Evolutionary conservation across 164 flowering plant species (phyloP), one percentile per base, ranked within the genome.

Genomic region (Platanus orientalis): DNA sequence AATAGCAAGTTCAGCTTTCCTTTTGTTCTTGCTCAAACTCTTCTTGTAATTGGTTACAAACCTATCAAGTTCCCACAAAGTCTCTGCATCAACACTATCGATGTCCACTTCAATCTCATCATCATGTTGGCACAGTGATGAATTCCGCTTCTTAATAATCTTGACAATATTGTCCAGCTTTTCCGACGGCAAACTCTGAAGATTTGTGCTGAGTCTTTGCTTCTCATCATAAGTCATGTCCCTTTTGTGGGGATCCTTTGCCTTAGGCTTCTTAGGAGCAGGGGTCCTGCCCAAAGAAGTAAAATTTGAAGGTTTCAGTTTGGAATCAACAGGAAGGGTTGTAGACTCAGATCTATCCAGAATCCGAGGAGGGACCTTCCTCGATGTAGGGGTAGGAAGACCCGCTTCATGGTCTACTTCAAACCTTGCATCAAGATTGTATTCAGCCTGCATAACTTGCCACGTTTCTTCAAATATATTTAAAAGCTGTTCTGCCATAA

Each of bases 71-170:
- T 91, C 97, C 97, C 96, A 87, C 26, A 89, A 76, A 17, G 96
- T 91, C 64, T 91, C 97, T 1, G 80, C 60, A 74, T 91, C 97
- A 63, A 88, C 86, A 75, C 79, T 80, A 34, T 84, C 96, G 29
- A 91, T 91, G 62, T 91, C 97, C 57, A 91, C 89, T 70, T 91
- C 97, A 74, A 91, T 84, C 74, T 89, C 97, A 68, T 87, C 92
- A 63, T 91, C 93, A 45, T 84, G 72, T 60, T 89, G 96, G 67
- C 54, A 69, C 17, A 91, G 83, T 7, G 78, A 75, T 23, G 87
- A 70, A 65, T 79, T 89, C 68, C 91, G 80, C 73, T 77, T 88
- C 80, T 78, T 91, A 66, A 91, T 91, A 26, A 91, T 91, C 70
- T 86, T 83, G 45, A 91, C 83, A 71, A 91, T 78, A 20, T 70